Evolutionary conservation across 108 stramenopile genomes (phyloP).

Genomic region (Nannochloropsis salina): DNA sequence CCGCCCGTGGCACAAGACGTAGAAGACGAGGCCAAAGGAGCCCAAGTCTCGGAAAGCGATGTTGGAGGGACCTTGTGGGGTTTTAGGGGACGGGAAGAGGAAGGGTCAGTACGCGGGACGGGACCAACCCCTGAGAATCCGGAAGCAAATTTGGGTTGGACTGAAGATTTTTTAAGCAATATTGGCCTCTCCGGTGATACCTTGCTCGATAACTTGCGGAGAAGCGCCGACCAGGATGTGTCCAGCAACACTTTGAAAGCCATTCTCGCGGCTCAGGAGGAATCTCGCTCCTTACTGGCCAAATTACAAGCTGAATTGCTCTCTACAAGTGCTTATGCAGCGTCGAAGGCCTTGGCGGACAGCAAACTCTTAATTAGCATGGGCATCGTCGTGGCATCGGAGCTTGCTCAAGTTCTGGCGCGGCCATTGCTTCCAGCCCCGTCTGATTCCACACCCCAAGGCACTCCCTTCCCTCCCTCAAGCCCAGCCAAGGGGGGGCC

Average conservation of each 20-base stretch:
- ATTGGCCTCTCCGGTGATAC: not conserved
- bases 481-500: not conserved
- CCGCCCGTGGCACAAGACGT: not conserved
- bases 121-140: not conserved
- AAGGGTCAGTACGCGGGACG: not conserved
- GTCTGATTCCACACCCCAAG: not conserved
- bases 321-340: not conserved
- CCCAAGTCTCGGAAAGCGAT: not conserved
- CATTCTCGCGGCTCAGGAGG: not conserved
- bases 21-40: conserved; percentile 19
- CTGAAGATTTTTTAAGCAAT: not conserved
- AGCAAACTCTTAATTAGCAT: not conserved
- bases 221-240: not conserved
- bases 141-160: not conserved
- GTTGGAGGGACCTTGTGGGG: not conserved
- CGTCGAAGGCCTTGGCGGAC: conserved; percentile 8
- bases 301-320: not conserved
- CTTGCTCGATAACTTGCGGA: not conserved
- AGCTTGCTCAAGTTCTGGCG: not conserved
- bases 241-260: not conserved
- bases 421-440: not conserved
- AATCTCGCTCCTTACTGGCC: not conserved
- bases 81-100: not conserved
- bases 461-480: not conserved
- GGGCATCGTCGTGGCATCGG: not conserved